Evolutionary conservation across 1,139 yeast genomes (phyloP).

Genomic region (Meyerozyma elateridarum): DNA sequence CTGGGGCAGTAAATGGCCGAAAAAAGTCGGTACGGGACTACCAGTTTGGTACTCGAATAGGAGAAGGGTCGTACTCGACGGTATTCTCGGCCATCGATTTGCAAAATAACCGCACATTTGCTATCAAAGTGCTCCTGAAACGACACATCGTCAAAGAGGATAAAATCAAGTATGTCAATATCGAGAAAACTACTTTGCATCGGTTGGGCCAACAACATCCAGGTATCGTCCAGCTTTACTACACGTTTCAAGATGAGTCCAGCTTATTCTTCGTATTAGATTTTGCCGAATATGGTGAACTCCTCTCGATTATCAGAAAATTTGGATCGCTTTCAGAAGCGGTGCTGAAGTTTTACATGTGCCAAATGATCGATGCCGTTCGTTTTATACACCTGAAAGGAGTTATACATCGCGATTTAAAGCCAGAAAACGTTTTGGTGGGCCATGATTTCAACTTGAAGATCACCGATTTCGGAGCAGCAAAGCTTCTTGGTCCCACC

Average conservation of each 20-base stretch:
- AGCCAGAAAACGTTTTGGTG: constrained; percentile 88
- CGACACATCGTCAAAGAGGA: constrained; percentile 73
- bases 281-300: constrained; percentile 77
- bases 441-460: constrained; percentile 78
- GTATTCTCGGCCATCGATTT: constrained; percentile 65
- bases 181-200: constrained; percentile 71
- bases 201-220: constrained; percentile 61
- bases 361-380: constrained; percentile 85
- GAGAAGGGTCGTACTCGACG: constrained; percentile 81
- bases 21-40: constrained; percentile 58
- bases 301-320: constrained; percentile 56
- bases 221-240: constrained; percentile 67
- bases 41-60: constrained; percentile 65
- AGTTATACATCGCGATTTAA: constrained; percentile 87
- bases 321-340: constrained; percentile 53
- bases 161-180: constrained; percentile 74
- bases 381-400: constrained; percentile 80
- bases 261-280: constrained; percentile 71
- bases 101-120: constrained; percentile 54
- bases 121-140: constrained; percentile 70
- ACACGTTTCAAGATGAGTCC: constrained; percentile 74
- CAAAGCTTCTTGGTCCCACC: constrained; percentile 62
- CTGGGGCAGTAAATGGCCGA: constrained; percentile 1
- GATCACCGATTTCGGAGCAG: constrained; percentile 98
- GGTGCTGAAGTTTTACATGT: constrained; percentile 46